Evolutionary conservation across 108 stramenopile species (phyloP), one percentile per base, ranked within the genome.

Genomic region (Nitzschia sp.): DNA sequence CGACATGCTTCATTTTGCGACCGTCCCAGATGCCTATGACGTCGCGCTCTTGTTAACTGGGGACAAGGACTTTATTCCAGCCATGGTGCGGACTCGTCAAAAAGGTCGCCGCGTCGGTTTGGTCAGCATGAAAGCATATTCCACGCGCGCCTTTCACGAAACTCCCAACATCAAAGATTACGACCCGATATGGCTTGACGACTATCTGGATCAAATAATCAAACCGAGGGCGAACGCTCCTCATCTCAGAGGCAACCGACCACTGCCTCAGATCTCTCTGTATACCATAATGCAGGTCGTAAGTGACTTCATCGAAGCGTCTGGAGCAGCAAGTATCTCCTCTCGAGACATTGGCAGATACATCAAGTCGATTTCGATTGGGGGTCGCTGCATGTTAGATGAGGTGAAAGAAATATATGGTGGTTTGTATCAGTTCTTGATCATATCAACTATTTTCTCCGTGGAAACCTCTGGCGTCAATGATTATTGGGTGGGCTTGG

Each of bases 1-100:
- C 9, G 95, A 96, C 62, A 90, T 93, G 86, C 65, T 96, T 15
- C 89, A 96, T 70, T 92, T 86, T 69, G 89, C 90, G 15, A 91
- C 90, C 17, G 87, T 90, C 25, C 88, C 89, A 9, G 78, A 92
- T 80, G 85, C 91, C 2, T 96, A 83, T 61, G 95, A 96, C 70
- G 75, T 92, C 13, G 95, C 92, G n/a, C 72, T 96, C 44, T 47
- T 96, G 25, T 63, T 96, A 9, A 90, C 79, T 45, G 93, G 93
- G 0, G 93, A 94, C 62, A 82, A 89, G 69, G 95, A 96, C 58
- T 96, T 91, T 53, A 74, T 93, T 45, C 95, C 95, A 0, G 92
- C 90, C n/a, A 75, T 96, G 61, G 74, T 88, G 2, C 72, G 92
- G 66, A 87, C 86, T 23, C 68, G 95, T 25, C 89, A 93, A 75